These are phyloP conservation scores for Pseudoscleropodium purum DNA, from an alignment of 225 moss, liverwort and hornwort species.

Conservation along the genomic window DNA sequence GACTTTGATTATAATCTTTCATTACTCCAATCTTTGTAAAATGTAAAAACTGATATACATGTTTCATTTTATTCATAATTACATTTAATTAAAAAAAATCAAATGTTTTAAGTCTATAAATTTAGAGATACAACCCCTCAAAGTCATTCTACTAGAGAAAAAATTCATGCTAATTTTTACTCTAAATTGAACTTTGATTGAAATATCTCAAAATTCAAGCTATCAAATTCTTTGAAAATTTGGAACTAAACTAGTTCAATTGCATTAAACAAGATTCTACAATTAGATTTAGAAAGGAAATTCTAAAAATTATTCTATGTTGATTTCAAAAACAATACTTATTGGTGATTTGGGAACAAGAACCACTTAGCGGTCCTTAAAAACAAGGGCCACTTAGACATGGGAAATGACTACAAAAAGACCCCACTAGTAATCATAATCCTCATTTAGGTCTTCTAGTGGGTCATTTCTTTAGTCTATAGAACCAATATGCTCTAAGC, in stretches of 20 bases:
- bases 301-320: neutral
- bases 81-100: neutral
- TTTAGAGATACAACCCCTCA: rapidly evolving
- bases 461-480: no score
- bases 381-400: rapidly evolving
- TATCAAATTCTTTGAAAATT: neutral
- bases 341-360: neutral
- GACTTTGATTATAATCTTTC: neutral
- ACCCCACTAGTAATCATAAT: rapidly evolving
- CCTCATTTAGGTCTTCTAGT: neutral
- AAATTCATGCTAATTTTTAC: rapidly evolving
- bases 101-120: neutral
- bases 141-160: neutral
- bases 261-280: neutral
- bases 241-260: neutral
- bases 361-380: rapidly evolving
- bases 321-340: neutral
- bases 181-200: neutral
- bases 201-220: neutral
- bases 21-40: neutral
- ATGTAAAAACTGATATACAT: neutral
- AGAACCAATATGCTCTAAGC: no score
- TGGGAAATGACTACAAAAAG: neutral
- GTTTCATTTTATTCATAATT: neutral
- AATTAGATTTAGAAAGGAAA: neutral